phyloP scores from a whole-genome alignment of 345 rosid species.

The Eucalyptus guilfoylei region DNA sequence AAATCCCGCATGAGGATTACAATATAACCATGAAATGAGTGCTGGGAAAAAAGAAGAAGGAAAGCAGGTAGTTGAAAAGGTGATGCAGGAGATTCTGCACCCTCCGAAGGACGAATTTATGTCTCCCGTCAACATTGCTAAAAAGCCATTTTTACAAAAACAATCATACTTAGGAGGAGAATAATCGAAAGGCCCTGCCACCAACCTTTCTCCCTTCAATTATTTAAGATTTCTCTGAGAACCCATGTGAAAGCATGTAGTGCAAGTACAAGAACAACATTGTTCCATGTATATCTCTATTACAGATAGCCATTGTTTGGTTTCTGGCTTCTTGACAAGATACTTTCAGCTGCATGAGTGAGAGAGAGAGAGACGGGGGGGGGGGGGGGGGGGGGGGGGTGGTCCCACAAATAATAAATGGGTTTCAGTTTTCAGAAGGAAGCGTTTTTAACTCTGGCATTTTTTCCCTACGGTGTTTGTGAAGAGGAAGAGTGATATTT shows the following conservation, averaged over 20 bases:
- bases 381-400: rapidly evolving
- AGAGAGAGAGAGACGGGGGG: not conserved
- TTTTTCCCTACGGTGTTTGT: not conserved
- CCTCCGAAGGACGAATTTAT: not conserved
- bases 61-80: not conserved
- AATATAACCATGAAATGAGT: not conserved
- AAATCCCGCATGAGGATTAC: not conserved
- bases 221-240: not conserved
- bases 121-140: not conserved
- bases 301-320: not conserved
- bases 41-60: not conserved
- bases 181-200: not conserved
- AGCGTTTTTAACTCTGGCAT: not conserved
- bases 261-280: not conserved
- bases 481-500: not conserved
- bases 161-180: not conserved
- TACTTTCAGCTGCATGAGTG: not conserved
- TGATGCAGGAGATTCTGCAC: not conserved
- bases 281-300: not conserved
- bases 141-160: not conserved
- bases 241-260: conserved; percentile 14
- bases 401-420: not conserved
- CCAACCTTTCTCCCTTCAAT: not conserved
- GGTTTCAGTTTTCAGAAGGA: not conserved
- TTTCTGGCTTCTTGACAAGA: conserved; percentile 7